phyloP scores from a whole-genome alignment of 768 basidiomycete species.

The Auriscalpium vulgare region DNA sequence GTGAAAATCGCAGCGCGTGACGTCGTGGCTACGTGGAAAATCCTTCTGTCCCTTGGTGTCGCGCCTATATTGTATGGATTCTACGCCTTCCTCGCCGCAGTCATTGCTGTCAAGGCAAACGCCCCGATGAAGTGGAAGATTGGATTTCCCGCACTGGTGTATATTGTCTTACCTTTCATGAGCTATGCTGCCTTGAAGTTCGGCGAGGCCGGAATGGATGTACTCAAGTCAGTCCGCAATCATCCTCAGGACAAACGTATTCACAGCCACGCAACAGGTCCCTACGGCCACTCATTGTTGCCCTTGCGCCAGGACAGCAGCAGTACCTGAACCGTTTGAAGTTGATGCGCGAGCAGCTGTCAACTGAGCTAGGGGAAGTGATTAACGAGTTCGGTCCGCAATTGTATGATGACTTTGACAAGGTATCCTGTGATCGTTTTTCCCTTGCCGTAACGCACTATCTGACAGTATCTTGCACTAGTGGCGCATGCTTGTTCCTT shows the following conservation, averaged over 20 bases:
- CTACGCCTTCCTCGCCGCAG: constrained; percentile 73
- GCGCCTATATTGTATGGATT: constrained; percentile 78
- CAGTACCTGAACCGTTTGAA: constrained; percentile 70
- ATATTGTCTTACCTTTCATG: constrained; percentile 71
- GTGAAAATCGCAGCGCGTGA: constrained; percentile 93
- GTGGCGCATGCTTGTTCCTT: constrained; percentile 74
- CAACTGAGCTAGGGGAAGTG: constrained; percentile 75
- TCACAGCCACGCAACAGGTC: constrained; percentile 43
- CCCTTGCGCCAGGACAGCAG: constrained; percentile 84
- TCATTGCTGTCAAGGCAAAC: constrained; percentile 59
- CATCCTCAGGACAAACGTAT: background rate
- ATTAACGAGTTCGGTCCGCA: constrained; percentile 86
- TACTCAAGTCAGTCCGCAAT: constrained; percentile 68
- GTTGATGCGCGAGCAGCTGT: constrained; percentile 58
- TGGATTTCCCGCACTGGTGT: constrained; percentile 68
- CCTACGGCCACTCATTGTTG: constrained; percentile 81
- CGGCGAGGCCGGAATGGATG: constrained; percentile 95
- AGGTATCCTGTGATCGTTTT: constrained; percentile 34
- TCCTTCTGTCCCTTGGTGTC: constrained; percentile 83
- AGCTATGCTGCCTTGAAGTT: constrained; percentile 92
- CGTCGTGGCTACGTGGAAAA: constrained; percentile 94
- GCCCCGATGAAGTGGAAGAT: constrained; percentile 55
- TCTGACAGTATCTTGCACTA: constrained; percentile 20
- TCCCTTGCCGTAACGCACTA: background rate
- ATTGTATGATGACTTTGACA: constrained; percentile 79